Base-by-base conservation (phyloP, 1,139 yeast genomes). In the Scheffersomyces segobiensis region DNA sequence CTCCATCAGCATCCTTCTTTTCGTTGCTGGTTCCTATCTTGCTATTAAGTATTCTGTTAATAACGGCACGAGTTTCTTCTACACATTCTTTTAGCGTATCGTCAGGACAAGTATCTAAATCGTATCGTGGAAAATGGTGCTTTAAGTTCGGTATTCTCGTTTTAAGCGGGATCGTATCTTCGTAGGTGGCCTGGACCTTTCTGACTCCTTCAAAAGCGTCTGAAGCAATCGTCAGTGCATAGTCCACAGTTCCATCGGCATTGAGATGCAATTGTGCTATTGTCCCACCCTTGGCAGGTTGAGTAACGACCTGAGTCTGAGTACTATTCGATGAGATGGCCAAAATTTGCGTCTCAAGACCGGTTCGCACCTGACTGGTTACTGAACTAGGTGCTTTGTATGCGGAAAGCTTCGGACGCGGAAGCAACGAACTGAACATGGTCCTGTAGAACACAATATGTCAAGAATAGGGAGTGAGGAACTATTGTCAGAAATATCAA, bases 131-230 rank as follows among this genome's bases (percentile, higher is more conserved):
- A 58, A 80, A 80, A 56, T 71, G 69, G 59, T 80, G 84, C 47
- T 72, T 74, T 58, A 80, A 67, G 53, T 76, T 72, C 18, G 84
- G 84, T 57, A 67, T 79, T 56, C 74, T 67, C 53, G 65, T 65
- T 60, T 80, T 80, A 53, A 80, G 67, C 0, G 84, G 83, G 4
- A 80, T 71, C 1, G 83, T 80, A 52, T 77, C 81, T 55, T 75
- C 77, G 59, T 71, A 74, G 1, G 77, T 64, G 1, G 76, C 65
- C 56, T 74, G 76, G 18, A 67, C 70, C n/a, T 55, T 59, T 39
- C 56, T 53, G 24, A 59, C 57, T 4, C 58, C 59, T 12, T 49
- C 53, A 2, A 46, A 53, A 14, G 53, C 52, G 2, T 72, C 62
- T 1, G 64, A 55, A 0, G 75, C 72, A 2, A 74, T 67, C 0